These are phyloP conservation scores for Apiospora rasikravindrae DNA, from an alignment of 2,329 filamentous ascomycete species.

Conservation along the genomic window DNA sequence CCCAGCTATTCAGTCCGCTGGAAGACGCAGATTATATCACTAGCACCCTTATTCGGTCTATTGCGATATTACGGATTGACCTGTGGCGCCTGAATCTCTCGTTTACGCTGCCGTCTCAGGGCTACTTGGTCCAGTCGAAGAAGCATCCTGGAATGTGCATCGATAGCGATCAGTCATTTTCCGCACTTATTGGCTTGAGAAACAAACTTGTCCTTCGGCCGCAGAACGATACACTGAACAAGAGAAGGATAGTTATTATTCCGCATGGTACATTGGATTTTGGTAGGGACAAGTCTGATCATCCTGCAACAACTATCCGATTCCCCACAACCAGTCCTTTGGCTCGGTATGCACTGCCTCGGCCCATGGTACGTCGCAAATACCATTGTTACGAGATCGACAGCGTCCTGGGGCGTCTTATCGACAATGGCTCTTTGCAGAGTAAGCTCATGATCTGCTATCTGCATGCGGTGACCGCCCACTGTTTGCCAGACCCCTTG, in stretches of 20 bases:
- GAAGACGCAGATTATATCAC: background rate
- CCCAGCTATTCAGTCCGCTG: background rate
- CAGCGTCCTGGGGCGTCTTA: constrained; percentile 51
- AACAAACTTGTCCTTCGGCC: constrained; percentile 53
- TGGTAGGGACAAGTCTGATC: constrained; percentile 15
- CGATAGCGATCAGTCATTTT: constrained; percentile 51
- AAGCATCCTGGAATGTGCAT: constrained; percentile 57
- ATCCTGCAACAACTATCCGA: background rate
- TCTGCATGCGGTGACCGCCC: constrained; percentile 60
- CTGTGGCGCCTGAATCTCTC: constrained; percentile 39
- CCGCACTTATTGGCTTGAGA: constrained; percentile 53
- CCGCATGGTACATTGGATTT: constrained; percentile 40
- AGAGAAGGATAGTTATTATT: constrained; percentile 42
- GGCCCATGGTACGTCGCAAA: constrained; percentile 19
- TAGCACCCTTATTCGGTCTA: background rate
- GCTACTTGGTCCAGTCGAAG: constrained; percentile 45
- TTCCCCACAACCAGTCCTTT: background rate
- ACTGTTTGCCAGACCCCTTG: constrained; percentile 55
- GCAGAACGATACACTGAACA: constrained; percentile 22
- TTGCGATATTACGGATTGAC: background rate
- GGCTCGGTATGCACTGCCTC: background rate
- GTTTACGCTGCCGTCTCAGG: constrained; percentile 45
- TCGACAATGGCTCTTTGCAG: constrained; percentile 54
- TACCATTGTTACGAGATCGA: constrained; percentile 56
- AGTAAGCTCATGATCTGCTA: constrained; percentile 58